Base-by-base conservation (phyloP, 805 yeast genomes). In the Metschnikowia arizonensis region DNA sequence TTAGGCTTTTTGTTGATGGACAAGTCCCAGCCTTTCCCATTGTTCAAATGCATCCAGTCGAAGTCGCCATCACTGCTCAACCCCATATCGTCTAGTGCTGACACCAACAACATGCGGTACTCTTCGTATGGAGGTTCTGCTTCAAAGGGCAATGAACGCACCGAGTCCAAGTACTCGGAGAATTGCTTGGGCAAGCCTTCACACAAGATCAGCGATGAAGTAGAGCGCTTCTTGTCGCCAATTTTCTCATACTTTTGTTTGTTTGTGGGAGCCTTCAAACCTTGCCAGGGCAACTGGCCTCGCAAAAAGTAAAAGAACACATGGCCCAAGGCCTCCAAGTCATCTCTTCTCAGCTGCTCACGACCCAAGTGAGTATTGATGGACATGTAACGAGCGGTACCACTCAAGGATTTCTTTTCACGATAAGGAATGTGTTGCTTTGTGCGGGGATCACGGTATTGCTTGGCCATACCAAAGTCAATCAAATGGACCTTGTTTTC, bases 271-370 rank as follows among this genome's bases (percentile, higher is more conserved):
- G 98, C 99, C 68, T 89, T 89, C 60, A 91, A 78, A 3, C 99
- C 99, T 69, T 91, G 99, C 99, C 99, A 91, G 44, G 99, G 99
- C 59, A 91, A 79, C 14, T 95, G 85, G 35, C 99, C 98, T 47
- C 96, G 81, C 66, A 96, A 85, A 64, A 91, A 93, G 69, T 91
- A 91, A 57, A 91, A 87, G 57, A 93, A 76, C 44, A 91, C 97
- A 63, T 91, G 91, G 41, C 97, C 98, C 60, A 91, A 77, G 50
- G 93, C 83, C 70, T 93, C 99, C 58, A 91, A 77, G 65, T 91
- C 99, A 68, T 91, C 99, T 65, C 99, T 81, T 72, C 99, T 82
- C 57, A 89, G 82, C 69, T 91, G 99, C 65, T 91, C 99, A 56
- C 91, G 86, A 45, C 99, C 99, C 64, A 93, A 74, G 69, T 91